These are phyloP conservation scores for Fomitiporia mediterranea DNA, from an alignment of 1,284 basidiomycete species.

Conservation along the genomic window DNA sequence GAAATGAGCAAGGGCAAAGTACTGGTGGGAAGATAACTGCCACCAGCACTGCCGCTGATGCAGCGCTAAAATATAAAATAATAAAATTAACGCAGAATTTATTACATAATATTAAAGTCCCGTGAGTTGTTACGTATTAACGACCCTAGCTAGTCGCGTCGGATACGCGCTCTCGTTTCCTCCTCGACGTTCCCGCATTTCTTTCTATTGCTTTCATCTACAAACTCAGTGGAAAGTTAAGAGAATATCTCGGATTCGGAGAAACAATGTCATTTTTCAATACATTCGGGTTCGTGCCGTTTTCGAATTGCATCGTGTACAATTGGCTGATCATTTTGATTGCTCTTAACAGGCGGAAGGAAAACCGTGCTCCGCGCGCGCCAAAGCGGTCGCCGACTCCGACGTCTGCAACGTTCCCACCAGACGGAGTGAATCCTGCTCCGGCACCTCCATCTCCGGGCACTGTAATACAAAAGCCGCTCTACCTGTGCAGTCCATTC, in stretches of 20 bases:
- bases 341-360: slow-evolving; percentile 49
- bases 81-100: too few relatives aligned
- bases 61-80: too few relatives aligned
- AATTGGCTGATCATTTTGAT: slow-evolving; percentile 6
- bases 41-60: too few relatives aligned
- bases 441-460: slow-evolving; percentile 40
- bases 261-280: slow-evolving; percentile 18
- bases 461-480: slow-evolving; percentile 48
- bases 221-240: too few relatives aligned
- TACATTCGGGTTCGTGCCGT: slow-evolving; percentile 11
- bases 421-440: slow-evolving; percentile 39
- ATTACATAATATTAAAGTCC: too few relatives aligned
- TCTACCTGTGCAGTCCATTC: slow-evolving; percentile 94
- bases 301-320: slow-evolving; percentile 9
- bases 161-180: neutral
- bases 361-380: slow-evolving; percentile 59
- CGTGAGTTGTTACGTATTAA: neutral
- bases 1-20: too few relatives aligned
- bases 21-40: too few relatives aligned
- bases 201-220: too few relatives aligned
- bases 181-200: neutral
- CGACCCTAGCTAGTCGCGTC: neutral
- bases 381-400: slow-evolving; percentile 68
- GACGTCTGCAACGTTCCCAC: slow-evolving; percentile 56
- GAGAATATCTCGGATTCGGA: too few relatives aligned